These are phyloP conservation scores for Trichocladium antarcticum DNA, from an alignment of 495 filamentous ascomycete genomes.

Conservation along the genomic window DNA sequence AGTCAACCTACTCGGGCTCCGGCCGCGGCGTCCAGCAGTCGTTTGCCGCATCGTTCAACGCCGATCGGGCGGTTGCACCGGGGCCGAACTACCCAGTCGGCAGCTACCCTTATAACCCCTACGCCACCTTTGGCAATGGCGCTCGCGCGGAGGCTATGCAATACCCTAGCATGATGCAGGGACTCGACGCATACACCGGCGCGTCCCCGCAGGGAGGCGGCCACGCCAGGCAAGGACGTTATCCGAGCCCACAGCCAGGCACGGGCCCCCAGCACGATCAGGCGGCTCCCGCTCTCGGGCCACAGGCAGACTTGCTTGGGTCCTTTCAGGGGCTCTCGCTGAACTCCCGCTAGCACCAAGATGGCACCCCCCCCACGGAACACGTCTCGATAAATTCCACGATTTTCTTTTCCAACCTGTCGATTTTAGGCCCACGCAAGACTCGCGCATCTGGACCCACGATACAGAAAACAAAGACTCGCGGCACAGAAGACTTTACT, in stretches of 20 bases:
- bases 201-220: slow-evolving; percentile 35
- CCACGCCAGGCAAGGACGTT: slow-evolving; percentile 35
- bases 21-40: slow-evolving; percentile 29
- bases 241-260: slow-evolving; percentile 30
- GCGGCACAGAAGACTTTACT: slow-evolving; percentile 14
- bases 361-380: background rate
- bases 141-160: slow-evolving; percentile 27
- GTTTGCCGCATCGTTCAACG: slow-evolving; percentile 27
- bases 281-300: slow-evolving; percentile 21
- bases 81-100: slow-evolving; percentile 26
- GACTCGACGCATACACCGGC: slow-evolving; percentile 32
- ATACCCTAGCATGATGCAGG: slow-evolving; percentile 31
- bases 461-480: slow-evolving; percentile 11
- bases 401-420: background rate
- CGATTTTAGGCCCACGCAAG: background rate
- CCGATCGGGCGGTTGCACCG: slow-evolving; percentile 27
- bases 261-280: slow-evolving; percentile 29
- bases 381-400: background rate
- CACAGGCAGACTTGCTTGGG: slow-evolving; percentile 37
- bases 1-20: slow-evolving; percentile 27
- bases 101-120: slow-evolving; percentile 35
- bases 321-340: slow-evolving; percentile 45
- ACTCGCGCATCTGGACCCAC: slow-evolving; percentile 14
- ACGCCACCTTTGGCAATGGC: slow-evolving; percentile 34
- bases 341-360: slow-evolving; percentile 32